Conservation (phyloP, 257 asterid genomes). For the Capsicum rhomboideum region DNA sequence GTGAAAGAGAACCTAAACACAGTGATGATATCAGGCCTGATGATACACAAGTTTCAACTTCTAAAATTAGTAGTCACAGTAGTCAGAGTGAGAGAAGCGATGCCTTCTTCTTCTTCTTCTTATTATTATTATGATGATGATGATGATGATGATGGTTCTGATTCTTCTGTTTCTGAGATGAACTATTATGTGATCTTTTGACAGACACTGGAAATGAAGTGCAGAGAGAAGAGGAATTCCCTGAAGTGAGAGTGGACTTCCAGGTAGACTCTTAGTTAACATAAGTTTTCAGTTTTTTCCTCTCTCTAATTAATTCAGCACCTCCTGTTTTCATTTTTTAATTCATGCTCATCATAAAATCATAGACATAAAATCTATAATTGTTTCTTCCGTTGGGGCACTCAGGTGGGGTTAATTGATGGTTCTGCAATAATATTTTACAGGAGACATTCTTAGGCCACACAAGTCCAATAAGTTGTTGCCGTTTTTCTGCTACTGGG, state of each 20-base stretch:
- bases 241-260: conserved; percentile 65
- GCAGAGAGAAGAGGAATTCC: conserved; percentile 63
- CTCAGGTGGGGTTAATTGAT: neutral
- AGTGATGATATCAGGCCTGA: conserved; percentile 20
- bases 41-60: conserved; percentile 31
- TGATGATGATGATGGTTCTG: conserved; percentile 9
- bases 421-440: conserved; percentile 8
- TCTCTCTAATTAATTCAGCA: neutral
- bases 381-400: neutral
- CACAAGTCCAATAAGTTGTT: conserved; percentile 88
- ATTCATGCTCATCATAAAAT: neutral
- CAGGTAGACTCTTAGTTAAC: conserved; percentile 42
- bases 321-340: neutral
- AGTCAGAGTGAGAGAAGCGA: conserved; percentile 30
- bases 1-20: conserved; percentile 27
- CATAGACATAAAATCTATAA: neutral
- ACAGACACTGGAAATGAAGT: conserved; percentile 40
- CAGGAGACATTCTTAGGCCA: conserved; percentile 97
- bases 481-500: conserved; percentile 94
- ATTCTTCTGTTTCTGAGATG: conserved; percentile 8
- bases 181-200: conserved; percentile 8
- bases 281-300: neutral
- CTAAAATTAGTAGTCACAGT: conserved; percentile 15
- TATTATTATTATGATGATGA: neutral
- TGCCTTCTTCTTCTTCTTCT: neutral